Conservation (phyloP, 1,284 basidiomycete species). For the Cutaneotrichosporon sp. region DNA sequence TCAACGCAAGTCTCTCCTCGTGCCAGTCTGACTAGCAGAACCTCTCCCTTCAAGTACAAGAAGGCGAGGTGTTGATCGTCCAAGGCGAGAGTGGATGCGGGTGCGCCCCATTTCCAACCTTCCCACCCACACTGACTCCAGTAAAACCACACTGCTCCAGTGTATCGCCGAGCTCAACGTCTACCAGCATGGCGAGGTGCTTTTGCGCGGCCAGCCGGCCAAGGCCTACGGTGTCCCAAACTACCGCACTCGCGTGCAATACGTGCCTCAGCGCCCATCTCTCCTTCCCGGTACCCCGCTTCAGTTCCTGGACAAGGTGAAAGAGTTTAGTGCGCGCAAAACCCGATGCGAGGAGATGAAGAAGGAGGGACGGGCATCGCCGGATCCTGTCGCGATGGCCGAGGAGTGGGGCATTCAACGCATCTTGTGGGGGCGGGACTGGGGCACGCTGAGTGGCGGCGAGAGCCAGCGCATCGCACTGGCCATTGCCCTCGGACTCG, state of each 20-base stretch:
- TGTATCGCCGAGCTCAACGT: constrained; percentile 74
- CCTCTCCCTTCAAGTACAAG: constrained; percentile 62
- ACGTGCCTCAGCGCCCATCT: constrained; percentile 80
- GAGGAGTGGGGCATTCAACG: constrained; percentile 66
- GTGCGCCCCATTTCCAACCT: constrained; percentile 43
- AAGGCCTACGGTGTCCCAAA: constrained; percentile 63
- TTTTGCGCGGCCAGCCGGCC: constrained; percentile 65
- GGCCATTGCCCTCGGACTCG: constrained; percentile 68
- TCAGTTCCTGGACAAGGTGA: constrained; percentile 65
- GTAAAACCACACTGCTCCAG: constrained; percentile 77
- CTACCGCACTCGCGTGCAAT: constrained; percentile 73
- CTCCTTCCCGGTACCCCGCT: constrained; percentile 75
- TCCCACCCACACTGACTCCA: constrained; percentile 32
- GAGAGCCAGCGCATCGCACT: constrained; percentile 78
- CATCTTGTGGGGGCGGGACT: constrained; percentile 71
- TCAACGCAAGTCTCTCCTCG: constrained; percentile 30
- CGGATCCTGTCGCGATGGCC: constrained; percentile 61
- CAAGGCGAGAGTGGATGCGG: constrained; percentile 72
- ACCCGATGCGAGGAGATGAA: constrained; percentile 23
- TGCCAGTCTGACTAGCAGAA: constrained; percentile 40
- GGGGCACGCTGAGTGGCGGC: constrained; percentile 75
- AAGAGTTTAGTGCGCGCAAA: constrained; percentile 61
- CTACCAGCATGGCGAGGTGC: constrained; percentile 64
- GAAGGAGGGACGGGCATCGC: constrained; percentile 13
- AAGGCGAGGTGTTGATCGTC: constrained; percentile 70